These are phyloP conservation scores for Paramecium primaurelia DNA, from an alignment of 73 alveolate species.

Conservation along the genomic window DNA sequence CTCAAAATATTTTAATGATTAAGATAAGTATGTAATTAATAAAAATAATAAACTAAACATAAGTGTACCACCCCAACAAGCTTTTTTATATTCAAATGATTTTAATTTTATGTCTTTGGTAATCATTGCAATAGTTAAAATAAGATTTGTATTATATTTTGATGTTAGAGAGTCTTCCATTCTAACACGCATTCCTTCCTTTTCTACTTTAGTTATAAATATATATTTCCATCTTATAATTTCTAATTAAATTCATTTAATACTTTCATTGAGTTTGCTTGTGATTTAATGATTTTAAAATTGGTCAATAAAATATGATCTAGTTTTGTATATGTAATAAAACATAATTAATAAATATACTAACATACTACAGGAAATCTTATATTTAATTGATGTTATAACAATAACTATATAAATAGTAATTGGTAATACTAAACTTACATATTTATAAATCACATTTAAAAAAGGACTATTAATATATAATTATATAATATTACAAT, in stretches of 20 bases:
- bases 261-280: constrained; percentile 18
- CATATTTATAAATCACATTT: background rate
- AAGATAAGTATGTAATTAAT: background rate
- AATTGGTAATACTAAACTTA: background rate
- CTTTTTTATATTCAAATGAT: background rate
- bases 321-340: background rate
- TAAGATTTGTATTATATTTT: background rate
- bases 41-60: background rate
- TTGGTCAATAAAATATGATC: constrained; percentile 12
- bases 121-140: background rate
- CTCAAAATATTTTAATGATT: constrained; percentile 1
- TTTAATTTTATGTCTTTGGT: background rate
- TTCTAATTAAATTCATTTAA: background rate
- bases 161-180: background rate
- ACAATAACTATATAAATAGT: background rate
- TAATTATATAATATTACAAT: background rate
- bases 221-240: constrained; percentile 36
- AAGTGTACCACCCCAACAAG: background rate
- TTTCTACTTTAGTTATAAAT: background rate
- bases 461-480: background rate
- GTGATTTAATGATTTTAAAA: background rate
- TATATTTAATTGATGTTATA: background rate
- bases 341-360: constrained; percentile 3
- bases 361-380: background rate
- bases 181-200: background rate